Conservation (phyloP, 1,284 basidiomycete species). For the Trichosporon inkin region DNA sequence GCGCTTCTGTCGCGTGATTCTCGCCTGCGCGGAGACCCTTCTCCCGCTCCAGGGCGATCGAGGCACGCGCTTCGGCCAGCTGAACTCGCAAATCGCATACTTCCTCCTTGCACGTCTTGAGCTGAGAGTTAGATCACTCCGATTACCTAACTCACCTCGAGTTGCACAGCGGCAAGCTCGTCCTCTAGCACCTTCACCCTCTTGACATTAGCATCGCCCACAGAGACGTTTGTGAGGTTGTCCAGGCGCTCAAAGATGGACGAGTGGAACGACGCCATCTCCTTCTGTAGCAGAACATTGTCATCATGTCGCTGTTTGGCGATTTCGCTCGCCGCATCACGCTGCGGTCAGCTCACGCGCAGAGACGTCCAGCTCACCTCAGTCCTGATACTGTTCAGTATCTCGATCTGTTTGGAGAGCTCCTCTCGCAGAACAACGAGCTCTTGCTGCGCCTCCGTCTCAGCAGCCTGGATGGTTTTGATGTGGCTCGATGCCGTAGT, state of each 20-base stretch:
- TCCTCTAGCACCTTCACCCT: constrained; percentile 10
- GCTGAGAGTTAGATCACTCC: not conserved
- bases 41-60: constrained; percentile 17
- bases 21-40: constrained; percentile 17
- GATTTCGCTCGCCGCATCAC: constrained; percentile 8
- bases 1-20: constrained; percentile 14
- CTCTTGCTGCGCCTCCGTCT: constrained; percentile 15
- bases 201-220: not conserved
- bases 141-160: constrained; percentile 5
- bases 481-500: constrained; percentile 7
- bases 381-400: constrained; percentile 1
- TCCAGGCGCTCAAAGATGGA: constrained; percentile 13
- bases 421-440: constrained; percentile 13
- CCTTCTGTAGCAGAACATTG: constrained; percentile 3
- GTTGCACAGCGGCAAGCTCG: not conserved
- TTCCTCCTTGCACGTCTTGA: not conserved
- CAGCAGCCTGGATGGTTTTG: constrained; percentile 8
- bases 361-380: not conserved
- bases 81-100: constrained; percentile 15
- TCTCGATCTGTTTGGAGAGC: constrained; percentile 11
- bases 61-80: constrained; percentile 14
- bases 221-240: not conserved
- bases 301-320: constrained; percentile 16
- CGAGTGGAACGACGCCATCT: constrained; percentile 8
- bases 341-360: constrained; percentile 4